Evolutionary conservation across 768 basidiomycete species (phyloP).

Genomic region (Hericium alpestre): DNA sequence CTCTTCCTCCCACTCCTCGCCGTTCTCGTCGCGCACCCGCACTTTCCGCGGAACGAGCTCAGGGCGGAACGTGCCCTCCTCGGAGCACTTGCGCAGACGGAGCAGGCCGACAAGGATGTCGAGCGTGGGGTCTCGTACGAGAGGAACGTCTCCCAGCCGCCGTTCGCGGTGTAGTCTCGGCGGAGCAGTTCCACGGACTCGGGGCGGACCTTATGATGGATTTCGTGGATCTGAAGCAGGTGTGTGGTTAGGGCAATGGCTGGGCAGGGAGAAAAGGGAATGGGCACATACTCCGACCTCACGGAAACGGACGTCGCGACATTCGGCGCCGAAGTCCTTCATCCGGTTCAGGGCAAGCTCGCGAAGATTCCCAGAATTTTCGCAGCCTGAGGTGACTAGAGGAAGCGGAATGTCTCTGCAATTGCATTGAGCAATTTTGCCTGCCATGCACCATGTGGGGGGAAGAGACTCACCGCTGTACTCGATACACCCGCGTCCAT

Average conservation of each 20-base stretch:
- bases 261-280: not conserved
- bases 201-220: conserved; percentile 94
- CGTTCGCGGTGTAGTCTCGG: conserved; percentile 93
- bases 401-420: conserved; percentile 91
- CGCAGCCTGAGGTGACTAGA: conserved; percentile 91
- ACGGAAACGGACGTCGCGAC: conserved; percentile 92
- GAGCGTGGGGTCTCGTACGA: conserved; percentile 97
- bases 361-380: conserved; percentile 93
- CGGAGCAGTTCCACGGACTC: conserved; percentile 92
- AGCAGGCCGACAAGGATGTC: conserved; percentile 94
- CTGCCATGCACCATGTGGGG: not conserved
- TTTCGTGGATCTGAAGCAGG: conserved; percentile 77
- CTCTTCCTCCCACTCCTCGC: conserved; percentile 30
- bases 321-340: conserved; percentile 98
- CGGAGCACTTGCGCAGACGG: conserved; percentile 87
- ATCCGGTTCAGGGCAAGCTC: conserved; percentile 94
- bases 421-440: not conserved
- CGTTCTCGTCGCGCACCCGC: not conserved
- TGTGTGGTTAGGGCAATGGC: conserved; percentile 3
- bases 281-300: conserved; percentile 80
- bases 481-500: conserved; percentile 97
- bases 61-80: conserved; percentile 92
- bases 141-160: conserved; percentile 98
- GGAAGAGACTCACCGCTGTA: conserved; percentile 59
- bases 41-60: conserved; percentile 65